Evolutionary conservation across 2,329 filamentous ascomycete species (phyloP).

Genomic region (Cercospora citrullina): DNA sequence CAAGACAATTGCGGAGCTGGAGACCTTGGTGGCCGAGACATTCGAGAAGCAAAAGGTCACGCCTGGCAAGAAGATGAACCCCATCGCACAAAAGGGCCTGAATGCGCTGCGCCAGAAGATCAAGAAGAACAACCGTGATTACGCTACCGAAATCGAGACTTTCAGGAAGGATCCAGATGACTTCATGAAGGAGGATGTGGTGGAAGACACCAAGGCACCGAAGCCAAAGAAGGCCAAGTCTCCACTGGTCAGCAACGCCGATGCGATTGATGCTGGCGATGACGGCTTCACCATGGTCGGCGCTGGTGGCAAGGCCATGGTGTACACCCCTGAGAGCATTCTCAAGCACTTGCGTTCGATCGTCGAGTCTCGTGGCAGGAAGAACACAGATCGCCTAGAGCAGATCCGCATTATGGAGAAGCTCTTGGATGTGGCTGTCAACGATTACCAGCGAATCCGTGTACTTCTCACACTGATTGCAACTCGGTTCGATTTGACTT

Average conservation of each 20-base stretch:
- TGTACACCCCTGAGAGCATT: constrained; percentile 96
- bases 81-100: constrained; percentile 86
- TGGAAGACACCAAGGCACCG: constrained; percentile 60
- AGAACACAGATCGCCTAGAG: constrained; percentile 93
- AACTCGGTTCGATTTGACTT: constrained; percentile 88
- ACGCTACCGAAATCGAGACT: constrained; percentile 79
- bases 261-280: constrained; percentile 62
- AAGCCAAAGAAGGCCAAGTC: constrained; percentile 54
- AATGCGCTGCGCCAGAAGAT: constrained; percentile 98
- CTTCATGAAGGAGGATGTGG: constrained; percentile 83
- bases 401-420: constrained; percentile 99
- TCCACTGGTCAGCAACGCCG: constrained; percentile 53
- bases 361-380: constrained; percentile 94
- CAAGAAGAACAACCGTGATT: constrained; percentile 98
- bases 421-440: constrained; percentile 81
- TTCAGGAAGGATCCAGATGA: constrained; percentile 82
- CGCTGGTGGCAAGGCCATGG: constrained; percentile 81
- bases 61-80: constrained; percentile 93
- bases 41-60: constrained; percentile 94
- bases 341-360: constrained; percentile 94
- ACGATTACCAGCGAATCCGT: constrained; percentile 90
- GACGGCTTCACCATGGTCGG: constrained; percentile 88
- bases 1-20: constrained; percentile 87
- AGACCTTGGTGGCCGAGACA: constrained; percentile 91
- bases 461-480: constrained; percentile 90